Evolutionary conservation across 305 asterid species (phyloP).

Genomic region (Fraxinus sp.): DNA sequence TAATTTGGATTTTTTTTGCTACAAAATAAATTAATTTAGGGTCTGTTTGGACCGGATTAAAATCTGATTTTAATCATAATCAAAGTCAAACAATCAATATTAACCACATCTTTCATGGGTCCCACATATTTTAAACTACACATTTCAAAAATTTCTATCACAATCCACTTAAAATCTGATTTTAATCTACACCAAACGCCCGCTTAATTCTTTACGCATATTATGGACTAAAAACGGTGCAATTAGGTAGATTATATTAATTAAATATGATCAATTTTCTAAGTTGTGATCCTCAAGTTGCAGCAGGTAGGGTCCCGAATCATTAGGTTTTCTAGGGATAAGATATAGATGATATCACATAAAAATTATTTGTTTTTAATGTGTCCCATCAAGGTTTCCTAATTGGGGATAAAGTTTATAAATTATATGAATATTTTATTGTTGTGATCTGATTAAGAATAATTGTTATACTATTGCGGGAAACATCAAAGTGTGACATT

Average conservation of each 20-base stretch:
- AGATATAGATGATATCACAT: background rate
- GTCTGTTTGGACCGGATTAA: no score
- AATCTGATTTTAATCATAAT: no score
- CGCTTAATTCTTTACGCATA: background rate
- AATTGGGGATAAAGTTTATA: conserved; percentile 25
- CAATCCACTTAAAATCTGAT: no score
- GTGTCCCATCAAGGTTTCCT: conserved; percentile 31
- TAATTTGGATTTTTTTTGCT: background rate
- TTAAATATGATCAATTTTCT: background rate
- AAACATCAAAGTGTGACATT: conserved; percentile 15
- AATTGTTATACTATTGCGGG: background rate
- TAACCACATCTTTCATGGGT: no score
- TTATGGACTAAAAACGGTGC: background rate
- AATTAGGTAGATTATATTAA: background rate
- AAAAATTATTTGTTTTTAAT: background rate
- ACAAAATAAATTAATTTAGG: background rate
- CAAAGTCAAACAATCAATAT: no score
- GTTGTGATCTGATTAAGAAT: background rate
- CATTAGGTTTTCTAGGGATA: conserved; percentile 20
- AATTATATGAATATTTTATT: conserved; percentile 13
- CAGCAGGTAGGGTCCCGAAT: conserved; percentile 32
- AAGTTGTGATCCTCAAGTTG: conserved; percentile 30
- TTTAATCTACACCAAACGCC: no score
- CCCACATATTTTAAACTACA: no score
- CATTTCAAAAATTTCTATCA: no score